Conservation (phyloP, 2,329 filamentous ascomycete species). For the Pestalotiopsis sp. region DNA sequence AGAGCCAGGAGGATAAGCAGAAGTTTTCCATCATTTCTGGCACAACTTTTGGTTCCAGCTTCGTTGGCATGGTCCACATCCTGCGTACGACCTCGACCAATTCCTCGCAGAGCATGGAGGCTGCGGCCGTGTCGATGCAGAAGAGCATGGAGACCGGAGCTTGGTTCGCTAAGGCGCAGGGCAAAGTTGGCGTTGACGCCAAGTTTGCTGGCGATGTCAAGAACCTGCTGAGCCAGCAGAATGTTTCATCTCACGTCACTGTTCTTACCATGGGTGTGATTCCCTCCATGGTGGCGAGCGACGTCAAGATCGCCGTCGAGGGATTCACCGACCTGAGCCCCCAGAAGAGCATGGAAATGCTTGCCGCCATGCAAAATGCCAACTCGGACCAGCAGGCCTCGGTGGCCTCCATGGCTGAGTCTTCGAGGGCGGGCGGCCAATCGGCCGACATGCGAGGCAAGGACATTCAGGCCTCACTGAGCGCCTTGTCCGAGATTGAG, state of each 20-base stretch:
- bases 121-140: slow-evolving; percentile 14
- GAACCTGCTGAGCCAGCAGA: slow-evolving; percentile 18
- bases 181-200: slow-evolving; percentile 16
- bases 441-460: slow-evolving; percentile 15
- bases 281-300: slow-evolving; percentile 19
- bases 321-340: slow-evolving; percentile 18
- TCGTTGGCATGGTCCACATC: slow-evolving; percentile 22
- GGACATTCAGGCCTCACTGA: slow-evolving; percentile 16
- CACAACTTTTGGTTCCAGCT: slow-evolving; percentile 21
- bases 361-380: slow-evolving; percentile 17
- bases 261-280: slow-evolving; percentile 18
- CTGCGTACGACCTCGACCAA: slow-evolving; percentile 13
- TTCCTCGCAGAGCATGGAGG: slow-evolving; percentile 14
- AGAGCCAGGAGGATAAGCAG: not conserved
- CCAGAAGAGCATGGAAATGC: slow-evolving; percentile 15
- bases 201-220: slow-evolving; percentile 17
- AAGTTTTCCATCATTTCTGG: slow-evolving; percentile 21
- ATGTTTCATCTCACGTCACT: slow-evolving; percentile 17
- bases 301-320: slow-evolving; percentile 18
- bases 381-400: slow-evolving; percentile 13
- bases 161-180: not conserved
- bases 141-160: no score
- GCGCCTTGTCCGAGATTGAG: slow-evolving; percentile 18
- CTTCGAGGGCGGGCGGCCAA: slow-evolving; percentile 17
- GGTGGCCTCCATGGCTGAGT: slow-evolving; percentile 16